A percentile compares a stretch with the other conserved stretches of the same genome.
phyloP scores from a whole-genome alignment of 2,329 filamentous ascomycete species.

The Pseudogymnoascus destructans region DNA sequence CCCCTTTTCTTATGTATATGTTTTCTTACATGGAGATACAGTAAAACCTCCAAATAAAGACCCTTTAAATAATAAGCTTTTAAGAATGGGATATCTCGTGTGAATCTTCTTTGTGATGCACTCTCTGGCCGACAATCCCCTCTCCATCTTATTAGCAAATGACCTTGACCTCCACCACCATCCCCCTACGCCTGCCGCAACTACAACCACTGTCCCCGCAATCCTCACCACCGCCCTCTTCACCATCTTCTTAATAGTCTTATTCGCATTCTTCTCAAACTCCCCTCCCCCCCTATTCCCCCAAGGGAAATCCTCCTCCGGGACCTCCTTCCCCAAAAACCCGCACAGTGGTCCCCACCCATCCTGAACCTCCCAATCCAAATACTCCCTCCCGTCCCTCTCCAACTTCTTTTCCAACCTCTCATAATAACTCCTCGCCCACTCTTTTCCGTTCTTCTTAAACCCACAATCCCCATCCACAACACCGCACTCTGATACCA shows the following conservation, averaged over 20 bases:
- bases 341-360: conserved; percentile 34
- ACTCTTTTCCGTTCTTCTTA: neutral
- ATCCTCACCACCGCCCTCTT: neutral
- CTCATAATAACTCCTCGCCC: conserved; percentile 13
- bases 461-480: conserved; percentile 15
- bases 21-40: neutral
- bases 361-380: conserved; percentile 29
- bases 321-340: conserved; percentile 28
- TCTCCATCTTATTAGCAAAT: neutral
- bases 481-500: conserved; percentile 18
- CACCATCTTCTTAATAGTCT: neutral
- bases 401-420: conserved; percentile 17
- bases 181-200: neutral
- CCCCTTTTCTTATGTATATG: conserved; percentile 4
- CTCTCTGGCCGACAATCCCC: neutral
- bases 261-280: neutral
- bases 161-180: neutral
- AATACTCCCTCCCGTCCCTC: conserved; percentile 6
- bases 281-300: conserved; percentile 22
- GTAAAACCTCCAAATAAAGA: neutral
- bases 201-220: neutral
- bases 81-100: neutral
- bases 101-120: neutral
- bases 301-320: conserved; percentile 26
- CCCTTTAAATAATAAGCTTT: neutral